phyloP scores from a whole-genome alignment of 1,139 yeast genomes.

The Yamadazyma songkhlaensis region DNA sequence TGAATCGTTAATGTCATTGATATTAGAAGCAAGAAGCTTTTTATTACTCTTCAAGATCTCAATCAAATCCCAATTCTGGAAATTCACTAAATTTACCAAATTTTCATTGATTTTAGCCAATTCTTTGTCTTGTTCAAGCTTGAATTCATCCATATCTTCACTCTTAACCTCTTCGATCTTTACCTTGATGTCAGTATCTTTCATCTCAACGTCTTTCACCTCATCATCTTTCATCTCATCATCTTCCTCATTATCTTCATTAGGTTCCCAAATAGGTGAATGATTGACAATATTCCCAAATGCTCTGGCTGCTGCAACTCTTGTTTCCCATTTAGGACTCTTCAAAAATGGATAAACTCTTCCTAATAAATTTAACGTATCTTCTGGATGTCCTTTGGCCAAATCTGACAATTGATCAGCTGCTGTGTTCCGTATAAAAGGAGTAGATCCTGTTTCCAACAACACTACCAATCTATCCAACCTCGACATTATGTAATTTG shows the following conservation, averaged over 20 bases:
- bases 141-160: constrained; percentile 27
- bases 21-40: constrained; percentile 69
- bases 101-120: constrained; percentile 47
- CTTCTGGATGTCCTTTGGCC: constrained; percentile 94
- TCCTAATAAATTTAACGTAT: constrained; percentile 75
- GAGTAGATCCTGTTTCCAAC: constrained; percentile 93
- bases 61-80: constrained; percentile 61
- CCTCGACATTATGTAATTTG: constrained; percentile 36
- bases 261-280: constrained; percentile 85
- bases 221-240: constrained; percentile 13
- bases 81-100: constrained; percentile 49
- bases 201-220: constrained; percentile 4
- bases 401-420: constrained; percentile 96
- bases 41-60: constrained; percentile 69
- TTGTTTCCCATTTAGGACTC: constrained; percentile 90
- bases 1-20: constrained; percentile 34
- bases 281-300: constrained; percentile 89
- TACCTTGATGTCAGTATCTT: constrained; percentile 15
- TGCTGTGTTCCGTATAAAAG: constrained; percentile 90
- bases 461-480: constrained; percentile 74
- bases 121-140: constrained; percentile 45
- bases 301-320: constrained; percentile 93
- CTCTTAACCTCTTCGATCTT: constrained; percentile 5
- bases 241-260: constrained; percentile 32
- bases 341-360: constrained; percentile 87